Evolutionary conservation across 768 basidiomycete genomes (phyloP), one percentile per base, ranked within the genome.

Genomic region (Rhizopogon vesiculosus): DNA sequence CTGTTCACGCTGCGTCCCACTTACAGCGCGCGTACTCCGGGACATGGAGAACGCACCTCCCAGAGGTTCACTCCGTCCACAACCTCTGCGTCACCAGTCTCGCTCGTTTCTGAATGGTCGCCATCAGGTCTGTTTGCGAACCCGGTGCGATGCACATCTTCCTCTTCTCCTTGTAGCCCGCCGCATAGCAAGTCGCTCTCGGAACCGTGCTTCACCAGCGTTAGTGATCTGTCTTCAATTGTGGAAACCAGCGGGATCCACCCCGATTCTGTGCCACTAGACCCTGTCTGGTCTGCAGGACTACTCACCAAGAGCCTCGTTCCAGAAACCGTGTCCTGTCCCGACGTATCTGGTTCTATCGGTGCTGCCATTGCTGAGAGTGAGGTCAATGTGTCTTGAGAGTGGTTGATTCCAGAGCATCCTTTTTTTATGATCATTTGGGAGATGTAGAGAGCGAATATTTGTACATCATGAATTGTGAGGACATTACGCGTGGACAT

Each of bases 1-100:
- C 59, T 60, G 1, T 60, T 58, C 40, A 25, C 56, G 44, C 51
- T 52, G 18, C 40, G 44, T 52, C 51, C 46, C 7, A 48, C 55
- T 42, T 56, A 59, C 29, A 51, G 45, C 29, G 38, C 56, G 1
- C 63, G 60, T 22, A 41, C 61, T 38, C 62, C 66, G 7, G 46
- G 33, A 5, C 8, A 15, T 35, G 46, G 46, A 9, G 33, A 18
- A 35, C 46, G 46, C 33, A 48, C 33, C 46, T 35, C 35, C 33
- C 31, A 18, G 33, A 48, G 35, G 22, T 8, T 16, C 15, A 19
- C 19, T 48, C 15, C 19, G 19, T 35, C 18, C 33, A 35, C 46
- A 9, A 19, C 46, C 33, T 8, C 46, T 48, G 33, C 19, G 15
- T 48, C 31, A 6, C 33, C 46, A 13, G 9, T 16, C 31, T 48